phyloP scores from a whole-genome alignment of 768 basidiomycete species.

The Galerina sulciceps region DNA sequence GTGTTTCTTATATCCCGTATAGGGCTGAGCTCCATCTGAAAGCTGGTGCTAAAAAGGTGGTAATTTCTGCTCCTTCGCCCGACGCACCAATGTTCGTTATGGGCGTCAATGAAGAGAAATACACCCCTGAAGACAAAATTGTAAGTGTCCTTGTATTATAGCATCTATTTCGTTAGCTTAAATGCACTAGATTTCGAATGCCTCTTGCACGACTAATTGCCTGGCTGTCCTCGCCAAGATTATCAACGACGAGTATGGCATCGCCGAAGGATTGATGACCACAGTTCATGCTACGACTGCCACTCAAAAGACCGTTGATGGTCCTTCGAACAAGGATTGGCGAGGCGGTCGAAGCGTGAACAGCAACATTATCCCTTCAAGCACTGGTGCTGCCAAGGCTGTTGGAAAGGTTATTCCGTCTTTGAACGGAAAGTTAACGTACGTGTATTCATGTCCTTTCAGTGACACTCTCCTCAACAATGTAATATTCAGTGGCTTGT shows the following conservation, averaged over 20 bases:
- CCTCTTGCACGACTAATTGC: constrained; percentile 99
- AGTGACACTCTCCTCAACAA: no score
- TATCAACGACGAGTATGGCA: constrained; percentile 94
- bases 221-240: constrained; percentile 98
- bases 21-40: constrained; percentile 88
- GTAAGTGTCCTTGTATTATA: constrained; percentile 40
- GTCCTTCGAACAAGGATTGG: constrained; percentile 95
- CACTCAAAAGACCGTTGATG: constrained; percentile 94
- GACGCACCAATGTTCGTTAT: constrained; percentile 92
- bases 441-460: constrained; percentile 29
- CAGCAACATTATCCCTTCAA: constrained; percentile 99
- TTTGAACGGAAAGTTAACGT: constrained; percentile 98
- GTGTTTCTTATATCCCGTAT: neutral
- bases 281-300: constrained; percentile 97
- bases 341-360: constrained; percentile 94
- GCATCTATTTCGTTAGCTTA: neutral
- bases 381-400: constrained; percentile 98
- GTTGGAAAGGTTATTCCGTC: constrained; percentile 97
- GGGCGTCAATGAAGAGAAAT: constrained; percentile 91
- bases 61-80: constrained; percentile 94
- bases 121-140: constrained; percentile 84
- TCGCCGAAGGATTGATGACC: constrained; percentile 97
- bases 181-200: constrained; percentile 79
- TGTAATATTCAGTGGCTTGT: constrained; percentile 63
- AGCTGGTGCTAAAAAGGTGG: constrained; percentile 97